phyloP scores from a whole-genome alignment of 2,329 filamentous ascomycete genomes.

The Fusarium illudens region DNA sequence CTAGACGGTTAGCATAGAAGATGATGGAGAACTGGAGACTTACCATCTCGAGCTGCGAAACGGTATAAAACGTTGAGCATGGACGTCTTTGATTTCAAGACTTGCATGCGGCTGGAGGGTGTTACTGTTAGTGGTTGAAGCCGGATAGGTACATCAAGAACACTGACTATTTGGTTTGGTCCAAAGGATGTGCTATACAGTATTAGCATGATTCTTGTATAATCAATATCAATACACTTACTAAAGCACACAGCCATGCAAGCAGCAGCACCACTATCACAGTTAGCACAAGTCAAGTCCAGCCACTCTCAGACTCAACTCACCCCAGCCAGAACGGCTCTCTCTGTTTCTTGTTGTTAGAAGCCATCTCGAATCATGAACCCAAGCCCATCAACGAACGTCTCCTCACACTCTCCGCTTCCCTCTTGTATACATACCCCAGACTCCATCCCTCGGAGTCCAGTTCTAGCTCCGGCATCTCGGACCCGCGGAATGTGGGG shows the following conservation, averaged over 20 bases:
- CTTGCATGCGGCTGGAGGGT: conserved; percentile 54
- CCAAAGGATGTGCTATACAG: conserved; percentile 52
- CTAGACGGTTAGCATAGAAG: conserved; percentile 31
- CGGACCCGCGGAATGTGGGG: conserved; percentile 32
- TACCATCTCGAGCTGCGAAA: conserved; percentile 53
- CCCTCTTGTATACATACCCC: conserved; percentile 19
- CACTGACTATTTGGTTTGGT: conserved; percentile 56
- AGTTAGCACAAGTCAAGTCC: not conserved
- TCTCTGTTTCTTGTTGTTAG: conserved; percentile 39
- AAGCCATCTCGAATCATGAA: conserved; percentile 22
- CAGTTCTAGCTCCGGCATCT: conserved; percentile 25
- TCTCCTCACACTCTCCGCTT: not conserved
- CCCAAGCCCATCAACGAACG: not conserved
- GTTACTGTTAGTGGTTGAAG: not conserved
- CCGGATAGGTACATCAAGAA: not conserved
- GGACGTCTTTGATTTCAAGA: conserved; percentile 50
- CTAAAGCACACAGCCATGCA: conserved; percentile 58
- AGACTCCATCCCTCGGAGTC: conserved; percentile 11
- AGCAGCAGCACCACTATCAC: conserved; percentile 52
- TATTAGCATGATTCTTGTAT: not conserved
- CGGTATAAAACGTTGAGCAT: conserved; percentile 51
- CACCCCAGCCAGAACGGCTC: conserved; percentile 58
- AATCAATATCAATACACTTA: conserved; percentile 39
- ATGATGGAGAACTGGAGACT: not conserved
- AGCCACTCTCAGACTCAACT: conserved; percentile 4